A percentile compares a stretch with the other conserved stretches of the same genome.
phyloP scores from a whole-genome alignment of 106 monocot species.

The Vanilla planifolia region DNA sequence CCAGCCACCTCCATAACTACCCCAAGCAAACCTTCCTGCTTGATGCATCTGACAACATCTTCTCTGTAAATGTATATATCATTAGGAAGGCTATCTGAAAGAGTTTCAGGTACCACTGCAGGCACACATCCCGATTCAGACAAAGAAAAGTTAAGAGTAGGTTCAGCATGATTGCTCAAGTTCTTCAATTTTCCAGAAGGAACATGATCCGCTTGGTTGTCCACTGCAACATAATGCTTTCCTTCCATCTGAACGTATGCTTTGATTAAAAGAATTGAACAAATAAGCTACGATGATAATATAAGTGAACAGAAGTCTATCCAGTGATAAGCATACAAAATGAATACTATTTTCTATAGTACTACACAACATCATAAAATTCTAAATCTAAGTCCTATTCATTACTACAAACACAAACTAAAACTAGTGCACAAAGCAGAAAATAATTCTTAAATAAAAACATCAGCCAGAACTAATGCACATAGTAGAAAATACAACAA shows the following conservation, averaged over 20 bases:
- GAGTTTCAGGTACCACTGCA: slow-evolving; percentile 3
- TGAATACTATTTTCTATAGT: too few relatives aligned
- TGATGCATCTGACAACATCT: slow-evolving; percentile 68
- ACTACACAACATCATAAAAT: too few relatives aligned
- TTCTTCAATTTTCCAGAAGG: background rate
- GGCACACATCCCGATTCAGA: slow-evolving; percentile 15
- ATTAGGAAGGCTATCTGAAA: slow-evolving; percentile 12
- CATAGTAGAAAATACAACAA: too few relatives aligned
- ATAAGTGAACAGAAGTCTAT: too few relatives aligned
- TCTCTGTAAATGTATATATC: slow-evolving; percentile 57
- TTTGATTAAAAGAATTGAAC: background rate
- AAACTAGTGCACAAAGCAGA: too few relatives aligned
- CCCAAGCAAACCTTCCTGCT: slow-evolving; percentile 53
- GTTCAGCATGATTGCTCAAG: background rate
- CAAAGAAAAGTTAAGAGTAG: slow-evolving; percentile 5
- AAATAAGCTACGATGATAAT: too few relatives aligned
- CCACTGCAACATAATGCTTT: background rate
- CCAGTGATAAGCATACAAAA: too few relatives aligned
- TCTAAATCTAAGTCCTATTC: too few relatives aligned
- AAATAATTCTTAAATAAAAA: too few relatives aligned
- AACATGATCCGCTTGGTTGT: background rate
- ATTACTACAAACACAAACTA: too few relatives aligned
- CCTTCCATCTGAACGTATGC: background rate
- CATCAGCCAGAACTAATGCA: too few relatives aligned
- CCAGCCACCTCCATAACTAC: slow-evolving; percentile 80